Evolutionary conservation across 371 early-diverging fungal genomes (phyloP), one percentile per base, ranked within the genome.

Genomic region (Syncephalastrum sp.): DNA sequence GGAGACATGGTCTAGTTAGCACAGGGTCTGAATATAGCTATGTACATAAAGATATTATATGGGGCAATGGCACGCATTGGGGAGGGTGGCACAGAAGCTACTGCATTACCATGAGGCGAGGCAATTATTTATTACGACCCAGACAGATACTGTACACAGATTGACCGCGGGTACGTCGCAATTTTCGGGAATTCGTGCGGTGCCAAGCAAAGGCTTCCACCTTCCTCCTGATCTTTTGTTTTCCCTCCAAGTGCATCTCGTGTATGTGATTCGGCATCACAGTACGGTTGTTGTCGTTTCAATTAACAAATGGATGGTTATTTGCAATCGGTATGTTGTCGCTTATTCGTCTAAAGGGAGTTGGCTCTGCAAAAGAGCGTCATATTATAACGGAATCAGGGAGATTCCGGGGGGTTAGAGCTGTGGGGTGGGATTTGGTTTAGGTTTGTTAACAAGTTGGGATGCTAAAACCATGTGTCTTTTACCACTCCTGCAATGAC

Each of bases 201-300:
- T 33, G 38, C 38, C 38, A 33, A 33, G 38, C 10, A 33, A 23
- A 23, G 14, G 45, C 23, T 6, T 21, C 42, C 17, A n/a, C n/a
- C 42, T 45, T 16, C 44, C 69, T 17, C 64, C 62, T n/a, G 67
- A 69, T 17, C 38, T 5, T 33, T 66, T 70, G 96, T 33, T 33
- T 33, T 33, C 8, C 8, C 7, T 12, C 2, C 38, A 33, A 33
- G 38, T 33, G 38, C 38, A 33, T 33, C 38, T 33, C 38, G 38
- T 33, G 38, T 33, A 33, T 33, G 38, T 33, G 38, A 33, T 33
- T 33, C 38, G 38, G 38, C 38, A 10, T 33, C 38, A 33, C 38
- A 33, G 10, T 33, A 33, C 38, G 38, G 38, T 33, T 33, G 38
- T 33, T 46, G 47, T 46, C 23, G 47, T 16, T 49, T 16, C 17